phyloP scores from a whole-genome alignment of 2,329 filamentous ascomycete species.

The Colletotrichum sp. region DNA sequence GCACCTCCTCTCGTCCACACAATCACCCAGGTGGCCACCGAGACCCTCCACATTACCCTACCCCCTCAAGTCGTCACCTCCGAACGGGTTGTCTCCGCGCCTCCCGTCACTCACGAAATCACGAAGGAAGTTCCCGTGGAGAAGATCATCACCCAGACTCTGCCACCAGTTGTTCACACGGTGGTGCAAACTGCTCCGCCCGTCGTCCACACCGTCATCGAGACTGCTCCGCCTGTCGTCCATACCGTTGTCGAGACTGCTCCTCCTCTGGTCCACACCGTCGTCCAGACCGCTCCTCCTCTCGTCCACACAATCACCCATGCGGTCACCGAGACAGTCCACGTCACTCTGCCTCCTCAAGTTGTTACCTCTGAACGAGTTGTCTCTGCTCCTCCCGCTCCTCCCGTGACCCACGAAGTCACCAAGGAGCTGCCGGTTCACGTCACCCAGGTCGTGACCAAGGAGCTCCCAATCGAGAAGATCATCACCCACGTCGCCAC shows the following conservation, averaged over 20 bases:
- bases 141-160: neutral
- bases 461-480: neutral
- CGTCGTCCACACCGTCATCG: neutral
- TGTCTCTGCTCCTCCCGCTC: neutral
- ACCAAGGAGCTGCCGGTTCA: neutral
- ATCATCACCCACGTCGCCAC: neutral
- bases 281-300: neutral
- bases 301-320: neutral
- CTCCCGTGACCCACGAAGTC: neutral
- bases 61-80: constrained; percentile 1
- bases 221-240: neutral
- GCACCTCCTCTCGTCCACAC: neutral
- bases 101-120: neutral
- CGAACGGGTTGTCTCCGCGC: neutral
- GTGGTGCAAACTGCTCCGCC: neutral
- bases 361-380: neutral
- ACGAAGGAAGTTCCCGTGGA: neutral
- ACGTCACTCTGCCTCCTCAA: constrained; percentile 1
- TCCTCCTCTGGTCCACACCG: neutral
- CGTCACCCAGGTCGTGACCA: neutral
- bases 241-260: neutral
- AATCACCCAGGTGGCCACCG: neutral
- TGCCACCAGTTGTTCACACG: neutral
- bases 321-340: neutral
- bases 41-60: constrained; percentile 1